Base-by-base conservation (phyloP, 192 early-diverging fungal species). In the Linnemannia schmuckeri region DNA sequence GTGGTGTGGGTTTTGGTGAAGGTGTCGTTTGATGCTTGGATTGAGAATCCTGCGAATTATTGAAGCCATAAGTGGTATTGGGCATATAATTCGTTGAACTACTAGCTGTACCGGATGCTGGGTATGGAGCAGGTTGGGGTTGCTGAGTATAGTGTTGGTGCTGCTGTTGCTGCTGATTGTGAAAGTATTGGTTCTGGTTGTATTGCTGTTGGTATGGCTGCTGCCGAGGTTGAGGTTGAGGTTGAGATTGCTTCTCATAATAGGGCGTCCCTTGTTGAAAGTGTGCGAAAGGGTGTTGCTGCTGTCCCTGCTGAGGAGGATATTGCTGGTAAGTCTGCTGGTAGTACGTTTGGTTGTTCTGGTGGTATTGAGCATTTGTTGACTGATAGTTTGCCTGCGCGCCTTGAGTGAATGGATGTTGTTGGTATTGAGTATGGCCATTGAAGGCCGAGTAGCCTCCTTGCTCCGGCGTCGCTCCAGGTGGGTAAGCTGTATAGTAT, bases 201-300 rank as follows among this genome's bases (percentile, higher is more conserved):
- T 73, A 68, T 17, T 81, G 79, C n/a, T 70, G 81, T 17, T 83
- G 70, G 55, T 77, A 42, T 54, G 74, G 82, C 20, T 78, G 69
- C 6, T 72, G 54, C 13, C 42, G 69, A 40, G 46, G 37, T 38
- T 30, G 69, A 30, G 27, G 68, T 47, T 70, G 69, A 9, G 68
- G 15, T 22, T 71, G 69, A 10, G 30, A 30, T 35, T 66, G 61
- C 10, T 33, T 66, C 12, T 66, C 30, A 30, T 66, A 15, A 33
- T 66, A 66, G 30, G 61, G 10, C 3, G 61, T 13, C 4, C 61
- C 27, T 63, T n/a, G 30, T 33, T 66, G 61, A 13, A 66, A 66
- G 27, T 33, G 9, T 27, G 30, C 13, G 7, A 66, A 66, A 24
- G 68, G 70, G 0, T 72, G 77, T 2, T 38, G 52, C 6, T 71